Base-by-base conservation (phyloP, 1,139 yeast genomes). In the Debaryomycetaceae sp. region DNA sequence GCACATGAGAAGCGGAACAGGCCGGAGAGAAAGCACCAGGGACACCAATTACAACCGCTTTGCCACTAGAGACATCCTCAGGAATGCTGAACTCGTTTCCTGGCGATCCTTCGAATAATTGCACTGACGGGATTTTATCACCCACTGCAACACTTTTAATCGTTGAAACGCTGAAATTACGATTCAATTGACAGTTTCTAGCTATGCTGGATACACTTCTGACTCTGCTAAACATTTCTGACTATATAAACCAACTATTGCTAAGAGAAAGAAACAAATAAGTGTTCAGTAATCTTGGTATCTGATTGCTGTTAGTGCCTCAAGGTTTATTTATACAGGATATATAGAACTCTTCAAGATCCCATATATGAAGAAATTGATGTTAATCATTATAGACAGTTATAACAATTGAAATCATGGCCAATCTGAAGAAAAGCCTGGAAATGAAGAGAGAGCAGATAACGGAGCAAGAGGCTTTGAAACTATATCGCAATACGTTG, bases 21-120 rank as follows among this genome's bases (percentile, higher is more conserved):
- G 88, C 94, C 34, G 95, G 91, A 3, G 95, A 83, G 57, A 83
- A 88, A 0, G 96, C 96, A 16, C 96, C 96, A 34, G 96, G 96
- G 33, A 88, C 87, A 39, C 95, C 95, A 37, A 88, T 75, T 40
- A 88, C 65, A 31, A 88, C 58, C 33, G 79, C 67, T 57, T 80
- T 83, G 34, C 83, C 81, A 17, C 49, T 40, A 15, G 66, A 61
- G 29, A 79, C 70, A 51, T 78, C 81, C 34, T 76, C 73, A 14
- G 84, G 77, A 41, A 87, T 67, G 55, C 81, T 73, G 47, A 85
- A 73, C 17, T 65, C 61, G 54, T 81, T 79, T 30, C 86, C 85
- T 37, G 95, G 95, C 24, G 87, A 77, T 31, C 78, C 79, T 50
- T 81, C 86, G 46, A 65, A 77, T 42, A 87, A 61, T 5, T 74